These are phyloP conservation scores for Thelonectria blattea DNA, from an alignment of 2,329 filamentous ascomycete genomes.

Conservation along the genomic window DNA sequence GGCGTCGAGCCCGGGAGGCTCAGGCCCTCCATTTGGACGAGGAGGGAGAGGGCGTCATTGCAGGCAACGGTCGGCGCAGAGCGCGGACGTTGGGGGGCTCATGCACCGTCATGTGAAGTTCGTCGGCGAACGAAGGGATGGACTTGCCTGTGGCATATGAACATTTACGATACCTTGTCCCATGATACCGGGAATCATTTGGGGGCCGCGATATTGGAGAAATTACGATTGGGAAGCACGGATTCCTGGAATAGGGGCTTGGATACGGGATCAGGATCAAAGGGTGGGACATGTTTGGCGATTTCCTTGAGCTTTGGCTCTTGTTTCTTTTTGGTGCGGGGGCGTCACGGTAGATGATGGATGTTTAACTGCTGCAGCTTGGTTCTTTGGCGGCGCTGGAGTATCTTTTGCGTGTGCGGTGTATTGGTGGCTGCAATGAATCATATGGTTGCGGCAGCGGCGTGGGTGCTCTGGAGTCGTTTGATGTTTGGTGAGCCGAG, in stretches of 20 bases:
- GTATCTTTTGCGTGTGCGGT: conserved; percentile 12
- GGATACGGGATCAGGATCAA: conserved; percentile 2
- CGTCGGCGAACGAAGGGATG: background rate
- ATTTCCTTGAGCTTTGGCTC: conserved; percentile 16
- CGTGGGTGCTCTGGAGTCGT: conserved; percentile 11
- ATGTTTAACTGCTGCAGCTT: conserved; percentile 17
- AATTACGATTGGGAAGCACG: conserved; percentile 5
- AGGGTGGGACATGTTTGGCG: background rate
- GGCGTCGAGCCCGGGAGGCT: conserved; percentile 81
- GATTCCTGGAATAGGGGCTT: background rate
- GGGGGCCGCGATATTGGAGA: conserved; percentile 3
- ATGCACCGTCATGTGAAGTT: conserved; percentile 68
- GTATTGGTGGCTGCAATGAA: background rate
- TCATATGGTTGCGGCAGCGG: conserved; percentile 17
- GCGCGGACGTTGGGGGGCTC: conserved; percentile 68
- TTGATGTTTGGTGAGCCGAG: conserved; percentile 8
- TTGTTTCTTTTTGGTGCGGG: conserved; percentile 5
- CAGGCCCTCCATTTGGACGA: conserved; percentile 81
- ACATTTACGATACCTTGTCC: conserved; percentile 2
- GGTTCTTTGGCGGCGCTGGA: conserved; percentile 9
- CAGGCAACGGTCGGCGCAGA: conserved; percentile 60
- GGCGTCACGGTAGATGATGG: conserved; percentile 34
- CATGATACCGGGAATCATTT: background rate
- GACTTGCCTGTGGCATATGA: background rate
- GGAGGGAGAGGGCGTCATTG: conserved; percentile 73